Conservation (phyloP, 129 eudicot species). For the Sambucus nigra region DNA sequence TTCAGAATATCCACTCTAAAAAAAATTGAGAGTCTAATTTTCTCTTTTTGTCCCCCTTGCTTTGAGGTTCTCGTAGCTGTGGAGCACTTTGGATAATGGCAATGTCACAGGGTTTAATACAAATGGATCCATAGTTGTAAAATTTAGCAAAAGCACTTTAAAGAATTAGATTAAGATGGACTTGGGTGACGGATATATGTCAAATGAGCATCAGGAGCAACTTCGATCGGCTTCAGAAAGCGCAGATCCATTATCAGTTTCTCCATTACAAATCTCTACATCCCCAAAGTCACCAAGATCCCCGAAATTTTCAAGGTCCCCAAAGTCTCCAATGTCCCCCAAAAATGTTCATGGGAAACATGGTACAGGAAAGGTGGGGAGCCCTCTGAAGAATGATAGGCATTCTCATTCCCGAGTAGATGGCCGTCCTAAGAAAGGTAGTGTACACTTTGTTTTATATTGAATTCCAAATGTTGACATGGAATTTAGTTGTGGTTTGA, state of each 20-base stretch:
- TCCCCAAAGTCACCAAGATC: slow-evolving; percentile 48
- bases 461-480: background rate
- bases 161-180: no score
- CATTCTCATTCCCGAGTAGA: slow-evolving; percentile 40
- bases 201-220: slow-evolving; percentile 52
- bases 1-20: no score
- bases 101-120: no score
- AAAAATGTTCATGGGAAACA: slow-evolving; percentile 23
- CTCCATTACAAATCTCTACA: slow-evolving; percentile 33
- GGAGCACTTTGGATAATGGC: no score
- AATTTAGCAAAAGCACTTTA: no score
- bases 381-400: slow-evolving; percentile 36
- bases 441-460: background rate
- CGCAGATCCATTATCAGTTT: slow-evolving; percentile 37
- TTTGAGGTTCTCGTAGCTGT: no score
- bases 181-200: slow-evolving; percentile 20
- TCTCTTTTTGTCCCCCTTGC: no score
- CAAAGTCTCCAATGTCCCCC: slow-evolving; percentile 27
- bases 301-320: slow-evolving; percentile 35
- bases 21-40: no score
- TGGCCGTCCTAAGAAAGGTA: slow-evolving; percentile 70
- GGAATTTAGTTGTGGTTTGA: background rate
- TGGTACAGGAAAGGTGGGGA: slow-evolving; percentile 23
- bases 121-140: no score
- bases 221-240: slow-evolving; percentile 43